phyloP scores from a whole-genome alignment of 345 rosid species.

The Clarkia xantiana region DNA sequence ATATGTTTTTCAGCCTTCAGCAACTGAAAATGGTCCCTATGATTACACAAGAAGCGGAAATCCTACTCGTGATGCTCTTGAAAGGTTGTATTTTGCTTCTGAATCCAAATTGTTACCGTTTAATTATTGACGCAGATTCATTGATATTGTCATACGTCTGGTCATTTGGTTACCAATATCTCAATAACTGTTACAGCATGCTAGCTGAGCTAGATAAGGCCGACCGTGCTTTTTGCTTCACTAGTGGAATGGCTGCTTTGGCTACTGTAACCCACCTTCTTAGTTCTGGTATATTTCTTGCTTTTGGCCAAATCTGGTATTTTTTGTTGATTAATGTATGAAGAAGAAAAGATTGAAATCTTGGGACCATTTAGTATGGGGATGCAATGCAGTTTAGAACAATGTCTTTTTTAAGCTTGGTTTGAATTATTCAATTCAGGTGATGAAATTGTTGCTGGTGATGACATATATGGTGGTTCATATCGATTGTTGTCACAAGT shows the following conservation, averaged over 20 bases:
- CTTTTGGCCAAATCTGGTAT: slow-evolving; percentile 1
- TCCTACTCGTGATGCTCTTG: slow-evolving; percentile 77
- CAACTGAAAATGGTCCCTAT: slow-evolving; percentile 62
- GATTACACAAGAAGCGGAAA: slow-evolving; percentile 98
- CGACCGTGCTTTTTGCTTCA: slow-evolving; percentile 88
- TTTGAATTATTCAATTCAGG: slow-evolving; percentile 22
- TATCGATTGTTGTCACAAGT: slow-evolving; percentile 83
- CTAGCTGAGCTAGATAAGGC: slow-evolving; percentile 92
- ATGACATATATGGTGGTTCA: slow-evolving; percentile 90
- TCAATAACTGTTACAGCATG: slow-evolving; percentile 29
- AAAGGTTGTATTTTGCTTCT: slow-evolving; percentile 30
- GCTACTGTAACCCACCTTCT: slow-evolving; percentile 67
- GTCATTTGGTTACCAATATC: too few relatives aligned
- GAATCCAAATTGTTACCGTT: too few relatives aligned
- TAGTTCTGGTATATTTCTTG: slow-evolving; percentile 30
- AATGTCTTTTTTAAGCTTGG: not conserved
- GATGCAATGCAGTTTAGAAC: too few relatives aligned
- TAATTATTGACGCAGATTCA: too few relatives aligned
- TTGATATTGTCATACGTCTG: too few relatives aligned
- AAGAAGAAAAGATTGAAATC: too few relatives aligned
- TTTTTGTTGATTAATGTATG: not conserved
- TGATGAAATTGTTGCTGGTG: slow-evolving; percentile 84
- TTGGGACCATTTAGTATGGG: not conserved
- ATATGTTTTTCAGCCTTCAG: slow-evolving; percentile 50
- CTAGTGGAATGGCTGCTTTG: slow-evolving; percentile 99